Evolutionary conservation across 78 protist species (phyloP).

Genomic region (Emiliania huxleyi): DNA sequence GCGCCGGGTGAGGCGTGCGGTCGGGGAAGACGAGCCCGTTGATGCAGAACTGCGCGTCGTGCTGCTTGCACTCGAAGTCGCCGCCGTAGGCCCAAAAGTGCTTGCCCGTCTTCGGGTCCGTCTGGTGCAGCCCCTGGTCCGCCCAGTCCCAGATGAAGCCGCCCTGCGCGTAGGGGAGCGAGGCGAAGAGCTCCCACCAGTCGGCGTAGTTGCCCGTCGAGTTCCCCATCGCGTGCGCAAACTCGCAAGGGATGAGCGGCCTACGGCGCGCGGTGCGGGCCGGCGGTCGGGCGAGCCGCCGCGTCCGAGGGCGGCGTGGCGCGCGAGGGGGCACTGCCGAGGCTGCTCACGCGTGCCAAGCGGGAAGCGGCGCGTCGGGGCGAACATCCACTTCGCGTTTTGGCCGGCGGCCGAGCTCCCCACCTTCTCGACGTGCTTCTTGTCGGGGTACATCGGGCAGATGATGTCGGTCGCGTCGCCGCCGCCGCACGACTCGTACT

Average conservation of each 20-base stretch:
- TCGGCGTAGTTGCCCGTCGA: slow-evolving; percentile 18
- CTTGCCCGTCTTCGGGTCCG: background rate
- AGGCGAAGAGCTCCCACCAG: slow-evolving; percentile 14
- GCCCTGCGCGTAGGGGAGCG: slow-evolving; percentile 9
- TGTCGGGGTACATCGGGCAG: slow-evolving; percentile 44
- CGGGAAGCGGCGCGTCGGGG: background rate
- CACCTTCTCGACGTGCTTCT: background rate
- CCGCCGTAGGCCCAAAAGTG: slow-evolving; percentile 48
- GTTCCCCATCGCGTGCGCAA: slow-evolving; percentile 50
- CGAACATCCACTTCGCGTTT: background rate
- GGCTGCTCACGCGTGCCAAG: background rate
- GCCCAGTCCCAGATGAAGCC: slow-evolving; percentile 58
- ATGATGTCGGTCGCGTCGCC: slow-evolving; percentile 30
- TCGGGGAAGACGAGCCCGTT: slow-evolving; percentile 45
- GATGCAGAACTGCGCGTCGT: slow-evolving; percentile 43
- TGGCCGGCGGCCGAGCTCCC: background rate
- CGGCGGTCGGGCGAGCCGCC: too few species aligned
- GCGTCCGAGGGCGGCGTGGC: too few species aligned
- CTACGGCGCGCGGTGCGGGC: too few species aligned
- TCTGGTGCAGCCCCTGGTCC: slow-evolving; percentile 39
- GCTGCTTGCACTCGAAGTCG: background rate
- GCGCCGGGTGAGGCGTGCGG: slow-evolving; percentile 38
- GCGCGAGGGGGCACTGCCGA: too few species aligned
- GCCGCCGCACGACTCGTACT: slow-evolving; percentile 55
- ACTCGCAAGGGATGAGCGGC: slow-evolving; percentile 47